Evolutionary conservation across 2,329 filamentous ascomycete species (phyloP).

Genomic region (Immersiporthe knoxdaviesiana): DNA sequence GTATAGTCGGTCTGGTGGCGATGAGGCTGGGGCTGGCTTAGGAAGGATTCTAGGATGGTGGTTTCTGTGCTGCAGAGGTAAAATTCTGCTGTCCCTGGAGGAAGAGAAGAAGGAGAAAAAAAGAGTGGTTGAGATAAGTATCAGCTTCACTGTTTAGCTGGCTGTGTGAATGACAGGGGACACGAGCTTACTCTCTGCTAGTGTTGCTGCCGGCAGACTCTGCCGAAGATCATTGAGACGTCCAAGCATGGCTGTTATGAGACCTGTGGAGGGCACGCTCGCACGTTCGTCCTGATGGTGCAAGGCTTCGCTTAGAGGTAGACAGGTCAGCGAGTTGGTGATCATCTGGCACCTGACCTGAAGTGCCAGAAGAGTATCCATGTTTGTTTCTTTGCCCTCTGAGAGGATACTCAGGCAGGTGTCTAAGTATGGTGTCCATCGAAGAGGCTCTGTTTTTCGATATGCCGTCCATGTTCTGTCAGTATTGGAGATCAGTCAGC

Average conservation of each 20-base stretch:
- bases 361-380: conserved; percentile 30
- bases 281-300: not conserved
- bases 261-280: conserved; percentile 19
- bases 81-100: conserved; percentile 31
- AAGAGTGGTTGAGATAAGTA: not conserved
- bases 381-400: conserved; percentile 29
- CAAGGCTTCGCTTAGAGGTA: conserved; percentile 18
- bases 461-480: conserved; percentile 22
- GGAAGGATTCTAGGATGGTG: conserved; percentile 31
- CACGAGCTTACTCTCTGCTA: conserved; percentile 28
- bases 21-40: conserved; percentile 23
- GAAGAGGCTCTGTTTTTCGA: conserved; percentile 31
- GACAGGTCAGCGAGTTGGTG: conserved; percentile 32
- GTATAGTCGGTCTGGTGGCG: conserved; percentile 11
- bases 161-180: not conserved
- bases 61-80: conserved; percentile 33
- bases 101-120: too few species aligned
- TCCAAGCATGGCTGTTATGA: conserved; percentile 31
- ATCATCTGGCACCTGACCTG: conserved; percentile 36
- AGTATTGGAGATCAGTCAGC: not conserved
- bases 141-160: not conserved
- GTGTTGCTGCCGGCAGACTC: conserved; percentile 26
- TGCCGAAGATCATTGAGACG: conserved; percentile 32
- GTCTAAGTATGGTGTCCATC: conserved; percentile 31
- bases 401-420: conserved; percentile 25